phyloP scores from a whole-genome alignment of 441 rosid species.

The Cnidoscolus chayamansa region DNA sequence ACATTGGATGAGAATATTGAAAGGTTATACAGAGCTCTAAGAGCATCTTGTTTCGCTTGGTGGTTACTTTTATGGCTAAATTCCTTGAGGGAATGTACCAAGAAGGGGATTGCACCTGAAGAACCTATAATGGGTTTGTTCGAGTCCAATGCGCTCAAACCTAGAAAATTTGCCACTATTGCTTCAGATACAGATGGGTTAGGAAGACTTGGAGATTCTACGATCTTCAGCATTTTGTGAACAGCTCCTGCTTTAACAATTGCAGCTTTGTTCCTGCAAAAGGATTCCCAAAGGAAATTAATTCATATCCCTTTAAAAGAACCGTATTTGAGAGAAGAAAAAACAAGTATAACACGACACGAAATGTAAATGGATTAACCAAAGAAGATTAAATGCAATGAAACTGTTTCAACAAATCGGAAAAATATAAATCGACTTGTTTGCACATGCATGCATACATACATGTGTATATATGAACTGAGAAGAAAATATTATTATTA shows the following conservation, averaged over 20 bases:
- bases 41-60: conserved; percentile 82
- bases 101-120: conserved; percentile 82
- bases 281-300: background rate
- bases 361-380: background rate
- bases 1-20: conserved; percentile 64
- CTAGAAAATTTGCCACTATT: conserved; percentile 84
- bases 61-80: conserved; percentile 33
- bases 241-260: conserved; percentile 94
- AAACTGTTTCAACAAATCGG: conserved; percentile 16
- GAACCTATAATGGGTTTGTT: conserved; percentile 91
- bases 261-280: conserved; percentile 86
- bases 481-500: conserved; percentile 2
- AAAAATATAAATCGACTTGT: conserved; percentile 39
- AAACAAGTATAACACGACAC: background rate
- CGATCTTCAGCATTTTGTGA: conserved; percentile 84
- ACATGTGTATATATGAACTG: background rate
- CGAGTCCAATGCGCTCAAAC: conserved; percentile 81
- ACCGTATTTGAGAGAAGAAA: background rate
- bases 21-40: conserved; percentile 83
- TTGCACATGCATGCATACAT: too few species aligned
- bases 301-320: background rate
- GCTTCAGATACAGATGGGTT: conserved; percentile 68
- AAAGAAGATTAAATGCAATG: conserved; percentile 7
- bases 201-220: conserved; percentile 52
- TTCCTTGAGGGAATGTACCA: conserved; percentile 57